Evolutionary conservation across 2,329 filamentous ascomycete genomes (phyloP), one percentile per base, ranked within the genome.

Genomic region (Ampelomyces quisqualis): DNA sequence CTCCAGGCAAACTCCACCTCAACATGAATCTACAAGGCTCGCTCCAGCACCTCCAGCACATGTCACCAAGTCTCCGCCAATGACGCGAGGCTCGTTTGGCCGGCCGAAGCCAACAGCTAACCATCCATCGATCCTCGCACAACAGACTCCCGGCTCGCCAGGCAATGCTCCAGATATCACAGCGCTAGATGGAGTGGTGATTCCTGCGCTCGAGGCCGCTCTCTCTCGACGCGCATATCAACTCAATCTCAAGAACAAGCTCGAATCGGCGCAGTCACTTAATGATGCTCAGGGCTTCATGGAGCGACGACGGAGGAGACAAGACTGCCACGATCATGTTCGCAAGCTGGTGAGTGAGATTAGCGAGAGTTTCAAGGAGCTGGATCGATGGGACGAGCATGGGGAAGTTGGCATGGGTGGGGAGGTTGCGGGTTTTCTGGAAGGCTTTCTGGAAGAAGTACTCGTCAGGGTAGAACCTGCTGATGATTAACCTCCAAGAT

Each of bases 351-450:
- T 95, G 9, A 84, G 84, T 51, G 94, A 95, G 64, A 77, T 94
- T 20, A 86, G 85, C 2, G 82, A 86, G 45, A 77, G 91, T 17
- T 95, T 95, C 69, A 85, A 85, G 61, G 90, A 95, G 65, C 89
- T 98, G 59, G 91, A 98, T 67, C 80, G 86, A 49, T 87, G 84
- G 69, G 93, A 98, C 69, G 86, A 85, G 65, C 80, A 84, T 29
- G 86, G 89, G 55, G 88, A 90, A 5, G 89, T 97, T 8, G 89
- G 90, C 1, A 96, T 97, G 91, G 91, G 90, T 0, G 84, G 88
- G 30, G 90, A 91, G 18, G 90, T 95, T 2, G 83, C 84, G 30
- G 88, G 87, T 1, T 94, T 97, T 55, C 70, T 97, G 6, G 93
- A 98, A 67, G 91, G 90, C 0, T 80, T 97, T 49, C 73, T 98